phyloP scores from a whole-genome alignment of 768 basidiomycete genomes.

The Naganishia friedmannii region DNA sequence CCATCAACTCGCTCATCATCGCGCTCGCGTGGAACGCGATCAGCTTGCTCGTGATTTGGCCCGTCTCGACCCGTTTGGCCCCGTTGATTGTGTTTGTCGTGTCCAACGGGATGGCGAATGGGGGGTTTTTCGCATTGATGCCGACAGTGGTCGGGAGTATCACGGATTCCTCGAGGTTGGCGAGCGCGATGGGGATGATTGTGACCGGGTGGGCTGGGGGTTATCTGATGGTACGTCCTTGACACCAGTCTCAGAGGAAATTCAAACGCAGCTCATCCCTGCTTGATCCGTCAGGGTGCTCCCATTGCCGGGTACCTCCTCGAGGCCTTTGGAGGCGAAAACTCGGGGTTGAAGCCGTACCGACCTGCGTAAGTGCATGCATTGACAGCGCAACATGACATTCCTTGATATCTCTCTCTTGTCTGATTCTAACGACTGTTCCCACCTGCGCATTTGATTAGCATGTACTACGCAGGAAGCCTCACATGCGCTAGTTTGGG shows the following conservation, averaged over 20 bases:
- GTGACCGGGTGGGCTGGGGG: constrained; percentile 31
- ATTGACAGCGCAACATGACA: background rate
- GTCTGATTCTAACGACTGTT: background rate
- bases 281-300: too few relatives aligned
- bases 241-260: background rate
- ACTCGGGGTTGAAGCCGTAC: constrained; percentile 35
- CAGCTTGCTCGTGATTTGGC: constrained; percentile 55
- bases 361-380: constrained; percentile 30
- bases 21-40: constrained; percentile 52
- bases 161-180: constrained; percentile 26
- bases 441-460: background rate
- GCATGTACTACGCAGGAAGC: constrained; percentile 38
- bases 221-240: constrained; percentile 6
- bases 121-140: constrained; percentile 34
- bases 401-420: background rate
- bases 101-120: constrained; percentile 34
- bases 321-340: constrained; percentile 40
- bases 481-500: constrained; percentile 32
- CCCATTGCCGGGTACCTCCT: constrained; percentile 44
- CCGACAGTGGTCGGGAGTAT: constrained; percentile 37
- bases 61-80: constrained; percentile 33
- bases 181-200: constrained; percentile 35
- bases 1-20: constrained; percentile 54
- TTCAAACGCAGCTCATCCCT: too few relatives aligned
- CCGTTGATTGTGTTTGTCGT: constrained; percentile 40